Percentiles rank a stretch among this genome's conserved stretches.
Conservation (phyloP, 164 flowering plant species). For the Stephania cephalantha region DNA sequence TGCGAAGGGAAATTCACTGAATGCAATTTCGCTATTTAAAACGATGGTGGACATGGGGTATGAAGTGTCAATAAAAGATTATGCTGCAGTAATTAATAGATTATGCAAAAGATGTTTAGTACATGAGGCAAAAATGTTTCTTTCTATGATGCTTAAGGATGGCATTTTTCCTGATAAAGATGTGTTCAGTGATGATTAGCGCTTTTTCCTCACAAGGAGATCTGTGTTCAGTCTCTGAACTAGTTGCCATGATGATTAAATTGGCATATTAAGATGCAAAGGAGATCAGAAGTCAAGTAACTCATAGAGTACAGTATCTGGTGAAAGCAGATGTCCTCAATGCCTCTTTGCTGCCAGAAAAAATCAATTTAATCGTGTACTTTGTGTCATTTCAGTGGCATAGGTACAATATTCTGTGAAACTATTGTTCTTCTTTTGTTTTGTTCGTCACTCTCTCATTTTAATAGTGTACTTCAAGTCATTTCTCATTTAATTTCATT, state of each 20-base stretch:
- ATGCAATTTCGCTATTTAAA: slow-evolving; percentile 36
- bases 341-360: neutral
- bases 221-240: slow-evolving; percentile 23
- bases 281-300: neutral
- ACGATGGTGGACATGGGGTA: slow-evolving; percentile 54
- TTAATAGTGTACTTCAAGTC: neutral
- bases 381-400: neutral
- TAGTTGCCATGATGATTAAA: slow-evolving; percentile 42
- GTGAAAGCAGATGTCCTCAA: neutral
- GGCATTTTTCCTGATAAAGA: slow-evolving; percentile 49
- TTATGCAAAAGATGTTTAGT: slow-evolving; percentile 51
- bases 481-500: no score
- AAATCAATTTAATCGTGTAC: neutral
- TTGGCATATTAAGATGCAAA: neutral
- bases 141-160: slow-evolving; percentile 41
- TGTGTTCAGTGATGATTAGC: slow-evolving; percentile 35
- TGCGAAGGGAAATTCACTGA: slow-evolving; percentile 52
- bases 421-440: no score
- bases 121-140: slow-evolving; percentile 41
- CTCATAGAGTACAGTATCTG: neutral
- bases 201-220: slow-evolving; percentile 29
- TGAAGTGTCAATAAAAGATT: slow-evolving; percentile 53
- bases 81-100: slow-evolving; percentile 65
- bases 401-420: neutral
- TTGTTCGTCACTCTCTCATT: neutral